These are phyloP conservation scores for Polymyxa betae DNA, from an alignment of 208 protist genomes.

Conservation along the genomic window DNA sequence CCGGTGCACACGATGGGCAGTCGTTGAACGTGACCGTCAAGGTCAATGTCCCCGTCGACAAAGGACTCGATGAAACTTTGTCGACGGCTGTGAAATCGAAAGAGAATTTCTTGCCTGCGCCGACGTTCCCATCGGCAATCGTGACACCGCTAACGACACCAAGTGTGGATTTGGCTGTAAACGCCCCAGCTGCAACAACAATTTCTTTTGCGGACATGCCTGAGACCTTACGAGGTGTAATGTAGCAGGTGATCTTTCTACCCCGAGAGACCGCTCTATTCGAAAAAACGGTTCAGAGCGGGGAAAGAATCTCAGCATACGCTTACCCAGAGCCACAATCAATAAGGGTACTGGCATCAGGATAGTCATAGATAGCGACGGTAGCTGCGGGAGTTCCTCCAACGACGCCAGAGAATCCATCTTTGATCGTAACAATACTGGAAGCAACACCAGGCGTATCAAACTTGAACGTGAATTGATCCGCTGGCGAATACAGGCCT, in stretches of 20 bases:
- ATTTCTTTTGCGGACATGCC: too few species aligned
- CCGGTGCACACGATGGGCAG: neutral
- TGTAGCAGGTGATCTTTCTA: neutral
- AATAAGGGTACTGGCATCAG: neutral
- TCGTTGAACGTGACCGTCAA: neutral
- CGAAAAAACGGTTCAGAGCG: too few species aligned
- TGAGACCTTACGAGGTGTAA: neutral
- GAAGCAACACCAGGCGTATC: too few species aligned
- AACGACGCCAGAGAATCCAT: too few species aligned
- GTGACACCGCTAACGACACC: neutral
- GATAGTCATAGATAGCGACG: too few species aligned
- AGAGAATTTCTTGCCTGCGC: neutral
- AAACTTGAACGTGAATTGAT: too few species aligned
- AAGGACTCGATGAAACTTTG: neutral
- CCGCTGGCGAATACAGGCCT: too few species aligned
- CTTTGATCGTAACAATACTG: too few species aligned
- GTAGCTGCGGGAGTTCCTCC: too few species aligned
- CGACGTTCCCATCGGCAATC: conserved; percentile 6
- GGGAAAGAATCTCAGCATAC: too few species aligned
- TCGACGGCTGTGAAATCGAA: neutral
- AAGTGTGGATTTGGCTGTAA: neutral
- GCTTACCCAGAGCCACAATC: neutral
- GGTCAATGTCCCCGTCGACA: neutral
- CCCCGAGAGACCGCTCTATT: too few species aligned
- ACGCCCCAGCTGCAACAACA: neutral